These are phyloP conservation scores for Arthrobotrys iridis DNA, from an alignment of 2,329 filamentous ascomycete genomes.

Conservation along the genomic window DNA sequence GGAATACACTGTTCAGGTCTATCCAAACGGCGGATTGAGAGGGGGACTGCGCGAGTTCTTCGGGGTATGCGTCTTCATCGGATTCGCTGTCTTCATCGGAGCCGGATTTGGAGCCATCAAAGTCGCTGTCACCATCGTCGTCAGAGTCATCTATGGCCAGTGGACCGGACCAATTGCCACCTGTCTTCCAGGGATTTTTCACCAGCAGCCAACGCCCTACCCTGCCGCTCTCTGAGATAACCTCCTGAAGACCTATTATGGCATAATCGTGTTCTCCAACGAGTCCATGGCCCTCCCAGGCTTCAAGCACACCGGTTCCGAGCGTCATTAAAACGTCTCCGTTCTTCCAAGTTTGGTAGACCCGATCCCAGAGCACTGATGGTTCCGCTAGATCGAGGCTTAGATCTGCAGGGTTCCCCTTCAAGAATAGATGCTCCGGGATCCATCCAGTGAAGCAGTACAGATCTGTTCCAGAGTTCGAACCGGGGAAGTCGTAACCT, in stretches of 20 bases:
- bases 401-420: slow-evolving; percentile 67
- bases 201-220: slow-evolving; percentile 75
- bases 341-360: slow-evolving; percentile 77
- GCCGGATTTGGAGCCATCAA: slow-evolving; percentile 17
- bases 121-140: slow-evolving; percentile 40
- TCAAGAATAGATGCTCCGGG: slow-evolving; percentile 91
- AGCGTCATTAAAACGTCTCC: slow-evolving; percentile 88
- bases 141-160: slow-evolving; percentile 51
- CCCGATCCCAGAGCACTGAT: slow-evolving; percentile 78
- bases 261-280: slow-evolving; percentile 95
- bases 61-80: slow-evolving; percentile 58
- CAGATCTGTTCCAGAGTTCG: slow-evolving; percentile 94
- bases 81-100: slow-evolving; percentile 35
- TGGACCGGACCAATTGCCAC: slow-evolving; percentile 75
- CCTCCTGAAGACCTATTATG: slow-evolving; percentile 78
- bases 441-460: slow-evolving; percentile 96
- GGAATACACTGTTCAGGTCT: slow-evolving; percentile 82
- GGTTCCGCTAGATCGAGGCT: slow-evolving; percentile 78
- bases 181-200: slow-evolving; percentile 96
- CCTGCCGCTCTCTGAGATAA: slow-evolving; percentile 63
- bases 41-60: slow-evolving; percentile 59
- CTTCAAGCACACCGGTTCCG: slow-evolving; percentile 84
- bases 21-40: slow-evolving; percentile 92
- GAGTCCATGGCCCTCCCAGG: slow-evolving; percentile 82
- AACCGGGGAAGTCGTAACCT: slow-evolving; percentile 96